Evolutionary conservation across 176 grass and related monocot species (phyloP).

Genomic region (Triticum turgidum): DNA sequence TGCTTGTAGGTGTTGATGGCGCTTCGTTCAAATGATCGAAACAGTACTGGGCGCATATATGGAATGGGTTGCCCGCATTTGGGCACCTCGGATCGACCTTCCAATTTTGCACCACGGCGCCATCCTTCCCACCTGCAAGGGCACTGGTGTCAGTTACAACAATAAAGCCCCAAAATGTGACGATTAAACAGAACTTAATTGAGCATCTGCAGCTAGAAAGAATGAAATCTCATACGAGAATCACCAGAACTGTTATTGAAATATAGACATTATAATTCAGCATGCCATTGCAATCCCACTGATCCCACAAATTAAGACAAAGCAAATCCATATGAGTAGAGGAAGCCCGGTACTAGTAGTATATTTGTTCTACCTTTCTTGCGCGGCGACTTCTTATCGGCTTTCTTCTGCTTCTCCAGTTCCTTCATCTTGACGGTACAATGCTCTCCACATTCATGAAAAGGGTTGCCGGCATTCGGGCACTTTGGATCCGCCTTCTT

Average conservation of each 20-base stretch:
- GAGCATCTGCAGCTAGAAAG: neutral
- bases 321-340: neutral
- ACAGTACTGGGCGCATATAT: conserved; percentile 76
- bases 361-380: conserved; percentile 31
- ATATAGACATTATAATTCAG: neutral
- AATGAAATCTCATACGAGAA: neutral
- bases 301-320: neutral
- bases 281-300: neutral
- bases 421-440: conserved; percentile 51
- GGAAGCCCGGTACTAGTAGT: neutral
- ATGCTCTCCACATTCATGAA: conserved; percentile 68
- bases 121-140: conserved; percentile 27
- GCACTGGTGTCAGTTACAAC: neutral
- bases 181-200: neutral
- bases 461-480: conserved; percentile 57
- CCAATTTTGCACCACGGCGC: conserved; percentile 10
- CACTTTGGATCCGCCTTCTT: conserved; percentile 62
- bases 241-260: neutral
- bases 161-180: neutral
- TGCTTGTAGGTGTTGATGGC: conserved; percentile 12
- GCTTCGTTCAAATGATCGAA: conserved; percentile 47
- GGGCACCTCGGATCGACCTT: conserved; percentile 74
- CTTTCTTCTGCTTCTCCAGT: conserved; percentile 27
- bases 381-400: neutral
- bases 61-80: conserved; percentile 81